These are phyloP conservation scores for Hymenoscyphus repandus DNA, from an alignment of 2,329 filamentous ascomycete genomes.

Conservation along the genomic window DNA sequence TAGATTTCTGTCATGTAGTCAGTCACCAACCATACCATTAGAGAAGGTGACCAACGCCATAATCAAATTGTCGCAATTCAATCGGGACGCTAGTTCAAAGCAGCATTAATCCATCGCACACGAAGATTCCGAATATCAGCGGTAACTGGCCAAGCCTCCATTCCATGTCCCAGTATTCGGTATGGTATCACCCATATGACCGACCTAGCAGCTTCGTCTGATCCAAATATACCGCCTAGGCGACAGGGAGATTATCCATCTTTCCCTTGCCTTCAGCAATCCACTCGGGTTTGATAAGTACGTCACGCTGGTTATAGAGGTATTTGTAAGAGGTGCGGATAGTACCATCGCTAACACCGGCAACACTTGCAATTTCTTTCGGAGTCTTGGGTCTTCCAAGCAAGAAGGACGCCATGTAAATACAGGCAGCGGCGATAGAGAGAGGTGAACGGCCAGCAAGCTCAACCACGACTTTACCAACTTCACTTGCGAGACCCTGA, in stretches of 20 bases:
- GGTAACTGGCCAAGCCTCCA: neutral
- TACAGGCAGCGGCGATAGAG: conserved; percentile 89
- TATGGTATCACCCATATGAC: conserved; percentile 30
- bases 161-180: conserved; percentile 1
- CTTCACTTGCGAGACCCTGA: conserved; percentile 67
- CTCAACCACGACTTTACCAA: conserved; percentile 68
- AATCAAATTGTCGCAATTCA: neutral
- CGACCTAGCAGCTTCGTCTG: too few relatives aligned
- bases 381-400: conserved; percentile 73
- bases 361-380: conserved; percentile 81
- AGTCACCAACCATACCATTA: too few relatives aligned
- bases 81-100: too few relatives aligned
- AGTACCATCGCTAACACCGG: conserved; percentile 91
- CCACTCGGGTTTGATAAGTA: conserved; percentile 71
- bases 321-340: conserved; percentile 94
- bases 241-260: conserved; percentile 61
- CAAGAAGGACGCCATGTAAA: conserved; percentile 90
- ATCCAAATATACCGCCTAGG: too few relatives aligned
- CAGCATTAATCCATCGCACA: conserved; percentile 15
- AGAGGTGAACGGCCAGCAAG: conserved; percentile 86
- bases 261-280: conserved; percentile 66
- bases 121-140: conserved; percentile 8
- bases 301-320: conserved; percentile 68
- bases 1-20: too few relatives aligned
- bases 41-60: too few relatives aligned